Conservation (phyloP, 2,329 filamentous ascomycete species). For the Aspergillus bombycis region DNA sequence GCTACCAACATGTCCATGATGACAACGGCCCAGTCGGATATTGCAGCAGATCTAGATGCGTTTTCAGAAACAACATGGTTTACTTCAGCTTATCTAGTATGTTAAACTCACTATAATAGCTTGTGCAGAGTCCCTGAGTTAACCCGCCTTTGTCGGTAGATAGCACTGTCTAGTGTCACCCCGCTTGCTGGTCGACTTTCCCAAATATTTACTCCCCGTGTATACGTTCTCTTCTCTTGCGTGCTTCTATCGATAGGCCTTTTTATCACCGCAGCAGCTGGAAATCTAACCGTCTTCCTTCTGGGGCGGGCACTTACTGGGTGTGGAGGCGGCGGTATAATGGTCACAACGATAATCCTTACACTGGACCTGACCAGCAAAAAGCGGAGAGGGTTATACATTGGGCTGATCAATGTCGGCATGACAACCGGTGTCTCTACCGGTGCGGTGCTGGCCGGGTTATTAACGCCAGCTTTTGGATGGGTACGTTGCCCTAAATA, state of each 20-base stretch:
- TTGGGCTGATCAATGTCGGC: constrained; percentile 73
- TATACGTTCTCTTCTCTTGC: constrained; percentile 66
- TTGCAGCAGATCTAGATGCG: constrained; percentile 74
- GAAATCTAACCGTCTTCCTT: constrained; percentile 65
- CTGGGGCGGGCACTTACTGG: constrained; percentile 70
- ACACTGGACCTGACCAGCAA: constrained; percentile 73
- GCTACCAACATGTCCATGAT: constrained; percentile 77
- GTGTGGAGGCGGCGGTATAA: constrained; percentile 69
- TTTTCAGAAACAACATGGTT: constrained; percentile 79
- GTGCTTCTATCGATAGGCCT: constrained; percentile 64
- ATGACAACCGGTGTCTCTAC: constrained; percentile 73
- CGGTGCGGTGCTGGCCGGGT: constrained; percentile 71
- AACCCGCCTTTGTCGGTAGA: constrained; percentile 42
- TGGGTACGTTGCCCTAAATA: constrained; percentile 61
- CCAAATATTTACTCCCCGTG: constrained; percentile 71
- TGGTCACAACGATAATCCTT: constrained; percentile 74
- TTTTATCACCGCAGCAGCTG: constrained; percentile 65
- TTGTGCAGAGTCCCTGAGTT: not conserved
- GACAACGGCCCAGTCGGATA: constrained; percentile 76
- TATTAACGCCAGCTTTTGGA: constrained; percentile 64
- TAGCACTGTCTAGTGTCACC: constrained; percentile 61
- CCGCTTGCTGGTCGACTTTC: constrained; percentile 73
- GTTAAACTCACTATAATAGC: not conserved
- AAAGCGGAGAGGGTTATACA: constrained; percentile 69
- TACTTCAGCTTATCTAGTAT: constrained; percentile 71